Base-by-base conservation (phyloP, 352 stramenopile genomes). In the Phytophthora cactorum region DNA sequence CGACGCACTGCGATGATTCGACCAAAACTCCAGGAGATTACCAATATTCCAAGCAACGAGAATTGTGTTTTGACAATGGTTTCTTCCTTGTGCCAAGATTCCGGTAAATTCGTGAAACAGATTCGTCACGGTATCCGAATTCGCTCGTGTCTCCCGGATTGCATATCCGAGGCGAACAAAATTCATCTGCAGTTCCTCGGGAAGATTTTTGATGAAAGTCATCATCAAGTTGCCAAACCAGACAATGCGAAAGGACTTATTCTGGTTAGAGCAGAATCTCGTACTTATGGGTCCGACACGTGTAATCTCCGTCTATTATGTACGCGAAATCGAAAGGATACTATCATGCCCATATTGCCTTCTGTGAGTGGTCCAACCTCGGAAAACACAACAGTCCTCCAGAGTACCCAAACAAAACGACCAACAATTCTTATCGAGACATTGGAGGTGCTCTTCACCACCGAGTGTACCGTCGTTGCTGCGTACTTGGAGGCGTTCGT, bases 401-500 rank as follows among this genome's bases (percentile, higher is more conserved):
- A 43, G 5, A n/a, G n/a, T 9, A 3, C 11, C 4, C 29, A 11
- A 22, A 32, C 41, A 17, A 44, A 46, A 51, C 7, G 8, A 44
- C 27, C 50, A 4, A 46, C 51, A 2, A 45, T 44, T 57, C 51
- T 57, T 17, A 43, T 43, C 36, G n/a, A 67, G 17, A 61, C 58
- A 4, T 22, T 71, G n/a, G n/a, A 59, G 1, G 5, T 74, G 4
- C 22, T 72, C 2, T 82, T 75, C 51, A 68, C 68, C 8, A 60
- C 59, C 14, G 73, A 84, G 47, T 84, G 72, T 46, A 25, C 75
- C 22, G 43, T 74, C 2, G 60, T 78, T 4, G 29, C 70, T 9
- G 76, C 81, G 54, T 81, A 79, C 41, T 50, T 72, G 22, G 73
- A 84, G 28, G 56, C 69, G 10, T 47, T 81, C 34, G 72, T 84